Conservation (phyloP, 257 asterid species). For the Plectranthus barbatus region DNA sequence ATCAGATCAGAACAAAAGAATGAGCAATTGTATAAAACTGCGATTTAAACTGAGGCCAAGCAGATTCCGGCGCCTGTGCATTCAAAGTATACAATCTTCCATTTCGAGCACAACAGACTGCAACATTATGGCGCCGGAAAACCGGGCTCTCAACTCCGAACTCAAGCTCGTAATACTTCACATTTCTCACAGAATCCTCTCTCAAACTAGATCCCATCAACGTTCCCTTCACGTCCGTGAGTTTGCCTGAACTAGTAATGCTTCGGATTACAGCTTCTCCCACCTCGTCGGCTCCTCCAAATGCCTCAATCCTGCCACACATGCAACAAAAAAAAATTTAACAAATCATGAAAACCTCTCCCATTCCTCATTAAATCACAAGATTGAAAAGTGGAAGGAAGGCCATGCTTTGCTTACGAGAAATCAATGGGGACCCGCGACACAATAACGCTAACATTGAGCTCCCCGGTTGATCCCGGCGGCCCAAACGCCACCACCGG, state of each 20-base stretch:
- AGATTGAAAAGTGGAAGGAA: not conserved
- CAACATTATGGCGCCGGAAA: conserved; percentile 65
- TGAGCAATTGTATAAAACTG: conserved; percentile 49
- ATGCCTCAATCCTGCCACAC: conserved; percentile 57
- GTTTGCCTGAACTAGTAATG: conserved; percentile 40
- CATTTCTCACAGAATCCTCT: conserved; percentile 33
- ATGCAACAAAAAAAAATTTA: no score
- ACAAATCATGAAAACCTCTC: no score
- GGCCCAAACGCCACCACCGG: conserved; percentile 91
- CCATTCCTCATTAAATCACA: no score
- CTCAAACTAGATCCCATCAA: conserved; percentile 40
- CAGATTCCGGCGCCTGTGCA: conserved; percentile 72
- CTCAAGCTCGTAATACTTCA: conserved; percentile 63
- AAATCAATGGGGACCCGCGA: conserved; percentile 62
- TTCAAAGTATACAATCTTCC: conserved; percentile 68
- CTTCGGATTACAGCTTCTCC: conserved; percentile 55
- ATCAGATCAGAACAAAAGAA: conserved; percentile 42
- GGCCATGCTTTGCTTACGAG: conserved; percentile 48
- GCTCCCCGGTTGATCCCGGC: conserved; percentile 91
- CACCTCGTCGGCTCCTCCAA: conserved; percentile 80
- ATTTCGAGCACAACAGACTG: conserved; percentile 58
- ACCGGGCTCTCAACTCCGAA: conserved; percentile 51
- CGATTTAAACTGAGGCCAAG: conserved; percentile 52
- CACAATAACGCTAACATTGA: conserved; percentile 84
- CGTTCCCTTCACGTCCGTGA: conserved; percentile 41